These are phyloP conservation scores for Mucor indicus DNA, from an alignment of 371 early-diverging fungal species.

Conservation along the genomic window DNA sequence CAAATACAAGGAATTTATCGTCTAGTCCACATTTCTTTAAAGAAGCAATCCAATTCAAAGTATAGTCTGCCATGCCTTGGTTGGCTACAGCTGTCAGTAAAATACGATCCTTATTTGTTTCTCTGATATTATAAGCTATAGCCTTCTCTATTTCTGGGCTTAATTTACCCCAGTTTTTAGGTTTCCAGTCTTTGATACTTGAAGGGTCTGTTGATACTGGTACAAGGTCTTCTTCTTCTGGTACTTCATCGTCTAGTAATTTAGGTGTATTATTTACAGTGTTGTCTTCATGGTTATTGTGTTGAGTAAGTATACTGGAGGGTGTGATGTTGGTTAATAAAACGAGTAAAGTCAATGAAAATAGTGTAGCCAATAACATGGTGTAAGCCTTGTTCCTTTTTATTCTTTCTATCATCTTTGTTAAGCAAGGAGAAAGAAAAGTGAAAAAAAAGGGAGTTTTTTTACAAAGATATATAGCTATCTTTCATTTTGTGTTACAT, in stretches of 20 bases:
- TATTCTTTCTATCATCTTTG: constrained; percentile 15
- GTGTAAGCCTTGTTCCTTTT: constrained; percentile 8
- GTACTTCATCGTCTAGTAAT: not conserved
- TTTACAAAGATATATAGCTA: too few species aligned
- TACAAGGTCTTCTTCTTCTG: constrained; percentile 18
- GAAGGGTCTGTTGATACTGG: constrained; percentile 4
- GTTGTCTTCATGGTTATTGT: not conserved
- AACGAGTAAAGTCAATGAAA: constrained; percentile 13
- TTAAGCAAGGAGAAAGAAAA: too few species aligned
- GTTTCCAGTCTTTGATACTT: constrained; percentile 16
- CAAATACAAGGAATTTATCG: constrained; percentile 35
- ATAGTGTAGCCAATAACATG: constrained; percentile 13
- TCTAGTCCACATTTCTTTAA: constrained; percentile 24
- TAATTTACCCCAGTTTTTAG: constrained; percentile 18
- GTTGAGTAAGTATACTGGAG: not conserved
- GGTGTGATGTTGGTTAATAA: constrained; percentile 11
- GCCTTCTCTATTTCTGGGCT: constrained; percentile 12
- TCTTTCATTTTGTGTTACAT: too few species aligned
- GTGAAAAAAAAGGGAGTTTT: too few species aligned
- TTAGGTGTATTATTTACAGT: not conserved
- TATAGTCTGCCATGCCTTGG: constrained; percentile 38
- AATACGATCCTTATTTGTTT: constrained; percentile 11
- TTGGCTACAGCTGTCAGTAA: constrained; percentile 36
- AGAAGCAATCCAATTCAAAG: constrained; percentile 38
- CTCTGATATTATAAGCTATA: constrained; percentile 9